Evolutionary conservation across 768 basidiomycete genomes (phyloP).

Genomic region (Pisolithus microcarpus): DNA sequence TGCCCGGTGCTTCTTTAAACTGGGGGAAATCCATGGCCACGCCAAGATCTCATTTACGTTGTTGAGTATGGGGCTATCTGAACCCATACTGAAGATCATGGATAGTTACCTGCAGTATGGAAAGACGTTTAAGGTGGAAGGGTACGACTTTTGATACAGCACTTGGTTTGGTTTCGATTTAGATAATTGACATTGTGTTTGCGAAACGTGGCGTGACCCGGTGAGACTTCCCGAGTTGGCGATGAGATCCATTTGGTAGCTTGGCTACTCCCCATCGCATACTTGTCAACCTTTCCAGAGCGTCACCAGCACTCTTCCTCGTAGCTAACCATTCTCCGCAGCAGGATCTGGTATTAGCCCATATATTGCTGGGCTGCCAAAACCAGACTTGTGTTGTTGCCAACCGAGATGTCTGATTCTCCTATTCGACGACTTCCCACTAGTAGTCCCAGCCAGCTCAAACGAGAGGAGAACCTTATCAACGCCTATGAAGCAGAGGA

Average conservation of each 20-base stretch:
- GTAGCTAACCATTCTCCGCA: not conserved
- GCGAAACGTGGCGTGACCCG: not conserved
- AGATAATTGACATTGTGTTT: not conserved
- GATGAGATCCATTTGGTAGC: not conserved
- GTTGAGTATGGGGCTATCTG: slow-evolving; percentile 89
- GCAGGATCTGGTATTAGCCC: not conserved
- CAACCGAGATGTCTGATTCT: slow-evolving; percentile 29
- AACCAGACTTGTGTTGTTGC: not conserved
- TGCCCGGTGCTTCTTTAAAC: slow-evolving; percentile 85
- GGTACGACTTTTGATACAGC: slow-evolving; percentile 60
- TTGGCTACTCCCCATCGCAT: not conserved
- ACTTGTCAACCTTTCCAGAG: not conserved
- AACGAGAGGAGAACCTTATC: slow-evolving; percentile 67
- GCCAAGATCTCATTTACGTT: slow-evolving; percentile 91
- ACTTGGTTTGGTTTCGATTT: not conserved
- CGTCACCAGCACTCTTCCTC: not conserved
- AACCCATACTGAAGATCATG: slow-evolving; percentile 88
- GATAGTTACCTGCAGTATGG: slow-evolving; percentile 87
- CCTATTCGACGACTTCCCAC: slow-evolving; percentile 55
- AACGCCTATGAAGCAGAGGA: slow-evolving; percentile 89
- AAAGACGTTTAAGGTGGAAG: slow-evolving; percentile 81
- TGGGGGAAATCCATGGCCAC: slow-evolving; percentile 88
- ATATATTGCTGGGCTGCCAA: not conserved
- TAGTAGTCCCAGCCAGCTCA: slow-evolving; percentile 40
- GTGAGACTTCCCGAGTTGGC: slow-evolving; percentile 1